Evolutionary conservation across 2,329 filamentous ascomycete genomes (phyloP), one percentile per base, ranked within the genome.

Genomic region (Fusarium succisae): DNA sequence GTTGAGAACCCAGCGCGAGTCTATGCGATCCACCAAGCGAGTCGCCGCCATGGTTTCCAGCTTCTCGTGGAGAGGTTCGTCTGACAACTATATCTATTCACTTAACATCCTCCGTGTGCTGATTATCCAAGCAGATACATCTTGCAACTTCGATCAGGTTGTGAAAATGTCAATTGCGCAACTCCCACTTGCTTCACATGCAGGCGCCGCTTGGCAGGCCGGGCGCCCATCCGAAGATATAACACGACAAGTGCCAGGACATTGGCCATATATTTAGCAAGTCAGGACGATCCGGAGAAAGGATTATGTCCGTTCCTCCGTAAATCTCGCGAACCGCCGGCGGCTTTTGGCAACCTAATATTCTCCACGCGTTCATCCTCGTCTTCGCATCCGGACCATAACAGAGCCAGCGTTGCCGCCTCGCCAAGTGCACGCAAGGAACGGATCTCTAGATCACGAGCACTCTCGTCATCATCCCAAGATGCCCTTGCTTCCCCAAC

Each of bases 131-230:
- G 32, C 72, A 96, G 93, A 77, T 97, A 93, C 79, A 91, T 95
- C 56, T 86, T 89, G 39, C 95, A 98, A 82, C 89, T 98, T n/a
- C 90, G 94, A 64, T 89, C 93, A 74, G 95, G 95, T 72, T 98
- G 95, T 80, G 90, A 90, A 70, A 89, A 89, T 73, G 84, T 87
- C 60, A 85, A 87, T 58, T 98, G 95, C 82, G 86, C 86, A 41
- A 96, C 91, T 3, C 84, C 94, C 20, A 96, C 94, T 20, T 98
- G 95, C 83, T 92, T 96, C 79, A 94, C 91, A 70, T 94, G 90
- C 80, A 91, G 93, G 63, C 92, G 89, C 81, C 89, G 93, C 74
- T 84, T 91, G 45, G 88, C 90, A 32, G 89, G 88, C 39, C 90
- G 90, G 72, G 88, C 88, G 2, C 94, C 94, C 6, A 89, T 94